These are phyloP conservation scores for Lyophyllum semitale DNA, from an alignment of 768 basidiomycete genomes.

Conservation along the genomic window DNA sequence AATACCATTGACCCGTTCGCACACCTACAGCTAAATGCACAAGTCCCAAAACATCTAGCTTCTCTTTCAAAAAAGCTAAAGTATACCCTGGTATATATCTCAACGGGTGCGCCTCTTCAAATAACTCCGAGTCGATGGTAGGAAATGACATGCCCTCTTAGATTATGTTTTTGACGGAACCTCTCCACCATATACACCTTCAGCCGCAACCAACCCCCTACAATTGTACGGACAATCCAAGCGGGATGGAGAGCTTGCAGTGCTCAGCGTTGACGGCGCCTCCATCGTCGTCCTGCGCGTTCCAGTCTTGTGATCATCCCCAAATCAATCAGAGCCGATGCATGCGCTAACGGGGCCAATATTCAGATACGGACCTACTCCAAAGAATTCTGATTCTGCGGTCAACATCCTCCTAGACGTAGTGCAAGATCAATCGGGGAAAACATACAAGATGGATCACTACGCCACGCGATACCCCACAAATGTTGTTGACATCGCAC, in stretches of 20 bases:
- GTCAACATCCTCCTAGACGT: conserved; percentile 88
- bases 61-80: conserved; percentile 57
- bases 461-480: conserved; percentile 93
- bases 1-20: background rate
- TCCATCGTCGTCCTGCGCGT: conserved; percentile 78
- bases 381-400: conserved; percentile 84
- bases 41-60: conserved; percentile 74
- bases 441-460: conserved; percentile 94
- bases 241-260: conserved; percentile 81
- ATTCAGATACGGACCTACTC: conserved; percentile 81
- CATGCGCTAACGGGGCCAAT: conserved; percentile 1
- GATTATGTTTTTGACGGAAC: conserved; percentile 97
- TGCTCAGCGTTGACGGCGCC: conserved; percentile 59
- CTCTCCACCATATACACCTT: conserved; percentile 86
- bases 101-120: conserved; percentile 58
- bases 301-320: conserved; percentile 73
- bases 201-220: conserved; percentile 75
- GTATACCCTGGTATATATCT: conserved; percentile 86
- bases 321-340: background rate
- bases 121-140: background rate
- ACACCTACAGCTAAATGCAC: conserved; percentile 73
- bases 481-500: conserved; percentile 83
- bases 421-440: conserved; percentile 84
- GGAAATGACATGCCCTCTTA: conserved; percentile 22
- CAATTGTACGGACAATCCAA: conserved; percentile 90